Base-by-base conservation (phyloP, 2,329 filamentous ascomycete species). In the Ceratocystis alfenasii region DNA sequence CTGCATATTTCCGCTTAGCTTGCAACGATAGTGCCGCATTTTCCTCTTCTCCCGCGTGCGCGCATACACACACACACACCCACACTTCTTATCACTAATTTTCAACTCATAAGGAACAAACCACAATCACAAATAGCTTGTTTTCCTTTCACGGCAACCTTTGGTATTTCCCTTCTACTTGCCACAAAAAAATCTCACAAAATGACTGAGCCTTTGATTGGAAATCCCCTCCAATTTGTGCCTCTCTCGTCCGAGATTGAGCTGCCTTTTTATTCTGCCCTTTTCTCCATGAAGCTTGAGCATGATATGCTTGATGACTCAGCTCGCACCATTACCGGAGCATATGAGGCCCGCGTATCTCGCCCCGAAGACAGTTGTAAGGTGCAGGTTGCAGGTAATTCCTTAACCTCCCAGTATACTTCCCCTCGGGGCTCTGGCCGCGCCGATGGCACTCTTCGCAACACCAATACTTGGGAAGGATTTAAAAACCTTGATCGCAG, bases 231-330 rank as follows among this genome's bases (percentile, higher is more conserved):
- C 63, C 82, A 83, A 78, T 99, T 92, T 76, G 90, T 90, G 68
- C 87, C 93, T 0, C 97, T 96, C 80, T 84, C 87, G 50, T 96
- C 93, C 62, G 90, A 96, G 77, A 91, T 97, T 73, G 94, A 99
- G 74, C 81, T 97, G 55, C 90, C 91, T 57, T 99, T 99, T 76
- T 99, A 96, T 74, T 88, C 89, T 59, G 87, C 90, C 4, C 83
- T 99, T n/a, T 94, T 95, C 68, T 85, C 87, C 5, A 88, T 88
- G 70, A 99, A 99, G 78, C 90, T 99, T 74, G 91, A 97, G 75
- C 87, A 95, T 81, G 94, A 96, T 78, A 96, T 92, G 77, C 89
- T 99, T 63, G 89, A 96, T 78, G 93, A 95, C 75, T 95, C 92
- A 8, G 89, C 91, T 28, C 88, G 93, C 57, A 87, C 87, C 68